phyloP scores from a whole-genome alignment of 2,329 filamentous ascomycete species.

The Colletotrichum sp. region DNA sequence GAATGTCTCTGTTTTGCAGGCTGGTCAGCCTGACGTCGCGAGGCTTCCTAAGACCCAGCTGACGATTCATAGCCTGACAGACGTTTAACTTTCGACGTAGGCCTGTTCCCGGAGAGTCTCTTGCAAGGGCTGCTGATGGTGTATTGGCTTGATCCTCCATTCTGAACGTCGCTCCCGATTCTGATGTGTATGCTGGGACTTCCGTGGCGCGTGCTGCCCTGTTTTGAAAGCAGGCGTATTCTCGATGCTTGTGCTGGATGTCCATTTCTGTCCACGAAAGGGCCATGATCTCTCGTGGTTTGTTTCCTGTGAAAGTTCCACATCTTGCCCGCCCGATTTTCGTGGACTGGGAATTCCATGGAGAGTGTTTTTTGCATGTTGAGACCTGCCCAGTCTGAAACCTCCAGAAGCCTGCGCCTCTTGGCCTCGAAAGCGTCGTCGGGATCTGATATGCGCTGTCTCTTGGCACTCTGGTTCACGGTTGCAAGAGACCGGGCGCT shows the following conservation, averaged over 20 bases:
- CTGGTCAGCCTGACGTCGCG: not conserved
- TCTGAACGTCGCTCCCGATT: constrained; percentile 16
- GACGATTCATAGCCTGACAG: not conserved
- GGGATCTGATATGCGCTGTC: not conserved
- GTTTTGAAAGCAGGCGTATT: not conserved
- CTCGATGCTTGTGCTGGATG: not conserved
- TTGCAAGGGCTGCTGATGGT: not conserved
- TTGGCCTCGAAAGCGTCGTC: constrained; percentile 10
- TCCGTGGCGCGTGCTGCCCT: not conserved
- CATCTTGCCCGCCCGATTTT: not conserved
- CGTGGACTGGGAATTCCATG: not conserved
- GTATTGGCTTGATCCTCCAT: not conserved
- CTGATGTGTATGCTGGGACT: constrained; percentile 4
- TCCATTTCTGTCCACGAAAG: not conserved
- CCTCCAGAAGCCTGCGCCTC: constrained; percentile 16
- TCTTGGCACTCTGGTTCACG: not conserved
- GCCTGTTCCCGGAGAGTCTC: not conserved
- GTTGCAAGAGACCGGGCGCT: not conserved
- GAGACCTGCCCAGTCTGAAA: constrained; percentile 32
- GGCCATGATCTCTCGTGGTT: not conserved
- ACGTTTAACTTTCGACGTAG: not conserved
- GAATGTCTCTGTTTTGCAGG: not conserved
- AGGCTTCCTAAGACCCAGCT: not conserved
- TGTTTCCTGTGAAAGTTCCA: constrained; percentile 13
- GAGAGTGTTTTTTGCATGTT: constrained; percentile 31